Evolutionary conservation across 2,329 filamentous ascomycete species (phyloP).

Genomic region (Aspergillus aculeatus): DNA sequence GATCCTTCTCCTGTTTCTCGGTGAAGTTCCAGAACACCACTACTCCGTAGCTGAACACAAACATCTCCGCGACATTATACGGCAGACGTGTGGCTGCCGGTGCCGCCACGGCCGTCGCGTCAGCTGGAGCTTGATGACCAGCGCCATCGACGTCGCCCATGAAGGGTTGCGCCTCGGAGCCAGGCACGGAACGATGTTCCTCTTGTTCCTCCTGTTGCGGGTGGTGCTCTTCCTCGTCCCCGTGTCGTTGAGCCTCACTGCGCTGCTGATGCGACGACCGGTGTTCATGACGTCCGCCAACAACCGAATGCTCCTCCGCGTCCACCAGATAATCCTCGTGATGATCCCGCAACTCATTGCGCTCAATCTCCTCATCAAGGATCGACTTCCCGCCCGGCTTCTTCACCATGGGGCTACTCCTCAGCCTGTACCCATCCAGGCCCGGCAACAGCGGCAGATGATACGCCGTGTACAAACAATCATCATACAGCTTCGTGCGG

Average conservation of each 20-base stretch:
- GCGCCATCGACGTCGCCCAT: slow-evolving; percentile 3
- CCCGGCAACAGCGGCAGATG: slow-evolving; percentile 86
- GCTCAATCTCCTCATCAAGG: slow-evolving; percentile 91
- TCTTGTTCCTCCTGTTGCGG: background rate
- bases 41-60: slow-evolving; percentile 94
- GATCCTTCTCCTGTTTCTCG: slow-evolving; percentile 92
- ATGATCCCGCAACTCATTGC: slow-evolving; percentile 84
- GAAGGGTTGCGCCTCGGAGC: background rate
- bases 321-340: slow-evolving; percentile 88
- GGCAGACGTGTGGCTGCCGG: slow-evolving; percentile 65
- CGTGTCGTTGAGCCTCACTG: slow-evolving; percentile 13
- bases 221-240: slow-evolving; percentile 26
- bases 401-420: slow-evolving; percentile 88
- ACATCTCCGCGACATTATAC: slow-evolving; percentile 79
- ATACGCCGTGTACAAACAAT: slow-evolving; percentile 94
- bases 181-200: background rate
- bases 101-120: slow-evolving; percentile 35
- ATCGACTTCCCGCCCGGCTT: slow-evolving; percentile 91
- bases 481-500: slow-evolving; percentile 94
- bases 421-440: slow-evolving; percentile 78
- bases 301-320: slow-evolving; percentile 48
- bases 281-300: slow-evolving; percentile 30
- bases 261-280: slow-evolving; percentile 11
- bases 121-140: slow-evolving; percentile 22
- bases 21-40: slow-evolving; percentile 99